phyloP scores from a whole-genome alignment of 768 basidiomycete species.

The Macrocybe gigantea region DNA sequence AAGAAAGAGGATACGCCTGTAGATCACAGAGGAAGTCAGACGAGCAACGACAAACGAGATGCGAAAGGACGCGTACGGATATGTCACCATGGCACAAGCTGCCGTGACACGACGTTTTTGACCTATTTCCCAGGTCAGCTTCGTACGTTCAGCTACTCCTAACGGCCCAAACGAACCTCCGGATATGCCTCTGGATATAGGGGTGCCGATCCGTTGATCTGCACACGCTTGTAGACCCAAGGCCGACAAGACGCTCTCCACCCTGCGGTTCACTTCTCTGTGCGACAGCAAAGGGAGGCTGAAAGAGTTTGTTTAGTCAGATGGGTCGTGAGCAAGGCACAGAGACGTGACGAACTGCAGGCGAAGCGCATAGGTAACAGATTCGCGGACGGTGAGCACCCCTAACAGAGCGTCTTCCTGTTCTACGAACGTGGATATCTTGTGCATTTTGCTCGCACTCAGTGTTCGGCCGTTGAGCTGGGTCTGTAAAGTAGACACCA shows the following conservation, averaged over 20 bases:
- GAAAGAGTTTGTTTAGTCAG: background rate
- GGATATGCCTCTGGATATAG: constrained; percentile 53
- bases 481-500: background rate
- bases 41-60: background rate
- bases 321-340: background rate
- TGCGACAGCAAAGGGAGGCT: constrained; percentile 32
- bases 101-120: constrained; percentile 61
- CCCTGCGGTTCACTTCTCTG: constrained; percentile 30
- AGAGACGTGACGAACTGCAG: constrained; percentile 30
- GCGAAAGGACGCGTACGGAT: constrained; percentile 28
- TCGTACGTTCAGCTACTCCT: background rate
- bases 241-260: constrained; percentile 35
- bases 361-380: constrained; percentile 43
- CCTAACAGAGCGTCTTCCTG: constrained; percentile 57
- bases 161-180: constrained; percentile 29
- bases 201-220: constrained; percentile 49
- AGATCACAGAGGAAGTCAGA: background rate
- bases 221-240: constrained; percentile 45
- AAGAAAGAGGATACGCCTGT: constrained; percentile 48
- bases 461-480: constrained; percentile 25
- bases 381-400: constrained; percentile 52
- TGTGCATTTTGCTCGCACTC: constrained; percentile 24
- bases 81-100: constrained; percentile 54
- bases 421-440: constrained; percentile 47
- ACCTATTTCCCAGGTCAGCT: constrained; percentile 21